Evolutionary conservation across 2,329 filamentous ascomycete species (phyloP).

Genomic region (Dichotomopilus funicola): DNA sequence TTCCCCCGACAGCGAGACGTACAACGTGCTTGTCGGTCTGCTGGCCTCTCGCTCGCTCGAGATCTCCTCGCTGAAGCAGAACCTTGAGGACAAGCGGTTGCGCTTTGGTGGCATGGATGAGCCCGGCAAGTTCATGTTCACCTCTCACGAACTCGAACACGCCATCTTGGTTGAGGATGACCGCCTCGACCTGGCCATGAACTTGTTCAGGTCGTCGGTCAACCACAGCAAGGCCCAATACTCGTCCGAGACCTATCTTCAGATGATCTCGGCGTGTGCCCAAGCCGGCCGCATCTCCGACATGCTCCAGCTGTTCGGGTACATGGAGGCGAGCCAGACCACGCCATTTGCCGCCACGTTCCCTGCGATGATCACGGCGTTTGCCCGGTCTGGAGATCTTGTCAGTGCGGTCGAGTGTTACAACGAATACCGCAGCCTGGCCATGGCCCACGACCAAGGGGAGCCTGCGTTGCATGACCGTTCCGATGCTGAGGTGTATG

Average conservation of each 20-base stretch:
- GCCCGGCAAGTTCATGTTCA: slow-evolving; percentile 78
- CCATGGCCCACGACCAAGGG: slow-evolving; percentile 77
- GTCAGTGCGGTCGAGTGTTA: slow-evolving; percentile 89
- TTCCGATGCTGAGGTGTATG: slow-evolving; percentile 79
- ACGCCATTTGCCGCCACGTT: slow-evolving; percentile 76
- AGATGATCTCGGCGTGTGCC: slow-evolving; percentile 82
- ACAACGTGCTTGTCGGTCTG: slow-evolving; percentile 77
- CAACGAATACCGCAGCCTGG: slow-evolving; percentile 84
- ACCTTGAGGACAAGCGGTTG: slow-evolving; percentile 71
- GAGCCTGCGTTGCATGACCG: slow-evolving; percentile 61
- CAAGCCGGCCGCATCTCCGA: slow-evolving; percentile 72
- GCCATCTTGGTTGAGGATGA: slow-evolving; percentile 83
- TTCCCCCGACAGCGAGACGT: slow-evolving; percentile 74
- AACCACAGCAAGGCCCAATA: slow-evolving; percentile 58
- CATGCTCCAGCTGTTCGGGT: slow-evolving; percentile 84
- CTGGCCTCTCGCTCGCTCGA: slow-evolving; percentile 76
- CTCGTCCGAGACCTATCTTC: slow-evolving; percentile 75
- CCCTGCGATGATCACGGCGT: slow-evolving; percentile 91
- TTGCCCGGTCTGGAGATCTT: slow-evolving; percentile 73
- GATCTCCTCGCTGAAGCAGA: slow-evolving; percentile 63
- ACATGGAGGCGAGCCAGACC: slow-evolving; percentile 76
- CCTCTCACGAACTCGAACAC: slow-evolving; percentile 79
- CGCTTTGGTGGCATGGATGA: slow-evolving; percentile 83
- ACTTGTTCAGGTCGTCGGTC: slow-evolving; percentile 74
- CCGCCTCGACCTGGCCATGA: slow-evolving; percentile 75